Evolutionary conservation across 2,329 filamentous ascomycete species (phyloP), one percentile per base, ranked within the genome.

Genomic region (Cercospora zeae-maydis): DNA sequence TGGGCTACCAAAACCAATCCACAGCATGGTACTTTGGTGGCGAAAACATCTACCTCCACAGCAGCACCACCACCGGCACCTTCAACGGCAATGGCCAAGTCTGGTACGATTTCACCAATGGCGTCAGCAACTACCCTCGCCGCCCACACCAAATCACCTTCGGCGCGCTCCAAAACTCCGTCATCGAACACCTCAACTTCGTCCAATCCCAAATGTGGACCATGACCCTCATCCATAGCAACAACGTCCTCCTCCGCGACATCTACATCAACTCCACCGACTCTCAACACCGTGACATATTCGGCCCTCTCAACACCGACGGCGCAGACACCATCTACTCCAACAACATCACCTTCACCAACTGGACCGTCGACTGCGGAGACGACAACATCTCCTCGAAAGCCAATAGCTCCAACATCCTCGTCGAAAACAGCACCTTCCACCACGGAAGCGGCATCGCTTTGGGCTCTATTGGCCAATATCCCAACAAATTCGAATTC

Each of bases 191-290:
- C 2, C 63, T 86, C 14, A 76, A 76, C 2, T 85, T 84, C 65
- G 73, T 86, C 7, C 80, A 84, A 63, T 83, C 80, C 63, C 84
- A 86, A 73, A 86, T 87, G 84, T 87, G 84, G 71, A 72, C 72
- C 4, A 81, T 86, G 78, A 81, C 81, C 1, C 78, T 84, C 31
- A 82, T 81, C 9, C 74, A 81, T 69, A 81, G 80, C 2, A 64
- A 78, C 6, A 73, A 81, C 54, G 73, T 82, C 1, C 72, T 81
- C 0, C 74, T 86, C 6, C 76, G 82, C 55, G 77, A 82, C 63
- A 83, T 86, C 34, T 78, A 80, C 64, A 78, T 84, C 59, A 85
- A 85, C 73, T 85, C 79, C 69, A 80, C 78, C n/a, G 75, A 72
- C 27, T 72, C 69, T 24, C 62, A 68, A 37, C 24, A 54, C 19